Evolutionary conservation across 176 grass and related monocot genomes (phyloP).

Genomic region (Phragmites australis): DNA sequence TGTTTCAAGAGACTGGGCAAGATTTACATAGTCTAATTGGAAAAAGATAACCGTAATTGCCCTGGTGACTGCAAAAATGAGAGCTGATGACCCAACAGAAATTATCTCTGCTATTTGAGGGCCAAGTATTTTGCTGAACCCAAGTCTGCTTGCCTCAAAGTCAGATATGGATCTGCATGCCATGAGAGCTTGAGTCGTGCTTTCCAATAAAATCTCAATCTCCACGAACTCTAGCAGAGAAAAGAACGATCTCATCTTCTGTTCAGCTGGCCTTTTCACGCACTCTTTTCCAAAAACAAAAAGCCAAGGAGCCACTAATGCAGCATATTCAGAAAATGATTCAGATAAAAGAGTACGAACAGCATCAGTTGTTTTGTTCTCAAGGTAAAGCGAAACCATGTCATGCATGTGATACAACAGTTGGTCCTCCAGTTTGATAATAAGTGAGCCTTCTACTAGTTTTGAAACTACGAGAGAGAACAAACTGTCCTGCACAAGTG

Average conservation of each 20-base stretch:
- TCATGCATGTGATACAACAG: constrained; percentile 76
- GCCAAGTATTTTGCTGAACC: constrained; percentile 62
- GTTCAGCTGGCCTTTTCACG: constrained; percentile 46
- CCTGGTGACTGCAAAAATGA: constrained; percentile 49
- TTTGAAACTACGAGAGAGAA: constrained; percentile 69
- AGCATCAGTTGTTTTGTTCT: constrained; percentile 52
- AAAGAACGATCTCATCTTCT: constrained; percentile 61
- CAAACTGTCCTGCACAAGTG: constrained; percentile 56
- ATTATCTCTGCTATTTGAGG: constrained; percentile 61
- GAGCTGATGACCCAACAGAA: constrained; percentile 46
- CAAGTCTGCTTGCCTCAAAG: constrained; percentile 54
- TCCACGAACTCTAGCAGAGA: constrained; percentile 44
- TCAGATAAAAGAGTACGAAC: constrained; percentile 47
- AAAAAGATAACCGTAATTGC: constrained; percentile 58
- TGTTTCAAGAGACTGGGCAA: constrained; percentile 65
- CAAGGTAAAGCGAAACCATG: constrained; percentile 82
- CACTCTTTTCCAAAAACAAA: constrained; percentile 74
- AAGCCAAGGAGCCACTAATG: constrained; percentile 70
- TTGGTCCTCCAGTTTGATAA: constrained; percentile 75
- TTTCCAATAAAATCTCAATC: constrained; percentile 56
- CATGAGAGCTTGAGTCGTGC: constrained; percentile 66
- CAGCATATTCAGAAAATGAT: constrained; percentile 50
- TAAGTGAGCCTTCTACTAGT: constrained; percentile 75
- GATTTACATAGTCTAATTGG: constrained; percentile 45
- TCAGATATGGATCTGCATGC: constrained; percentile 70